These are phyloP conservation scores for Stephanodiscus minutulus DNA, from an alignment of 108 stramenopile species.

Conservation along the genomic window DNA sequence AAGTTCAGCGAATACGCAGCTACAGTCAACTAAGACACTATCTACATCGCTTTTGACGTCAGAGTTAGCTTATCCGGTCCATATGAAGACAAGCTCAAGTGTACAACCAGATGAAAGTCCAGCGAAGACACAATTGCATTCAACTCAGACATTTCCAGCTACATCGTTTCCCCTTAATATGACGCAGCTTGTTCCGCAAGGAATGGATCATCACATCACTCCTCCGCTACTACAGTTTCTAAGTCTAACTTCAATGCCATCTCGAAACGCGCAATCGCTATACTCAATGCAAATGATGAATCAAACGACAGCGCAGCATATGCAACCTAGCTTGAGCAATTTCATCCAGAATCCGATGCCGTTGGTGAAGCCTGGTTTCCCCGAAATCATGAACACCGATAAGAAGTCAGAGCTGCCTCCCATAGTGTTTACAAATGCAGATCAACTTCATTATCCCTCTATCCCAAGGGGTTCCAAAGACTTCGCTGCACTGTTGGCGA, in stretches of 20 bases:
- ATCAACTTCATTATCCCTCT: neutral
- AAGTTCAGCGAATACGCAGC: neutral
- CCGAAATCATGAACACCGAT: neutral
- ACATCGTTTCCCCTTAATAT: neutral
- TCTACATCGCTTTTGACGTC: neutral
- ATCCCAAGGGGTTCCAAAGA: neutral
- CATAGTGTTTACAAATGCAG: neutral
- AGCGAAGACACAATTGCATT: neutral
- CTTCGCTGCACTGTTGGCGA: slow-evolving; percentile 1
- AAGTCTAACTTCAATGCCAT: neutral
- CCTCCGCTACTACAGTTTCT: neutral
- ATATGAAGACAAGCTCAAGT: neutral
- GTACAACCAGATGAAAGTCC: neutral
- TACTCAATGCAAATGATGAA: slow-evolving; percentile 2
- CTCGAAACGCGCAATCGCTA: neutral
- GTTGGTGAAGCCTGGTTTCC: neutral
- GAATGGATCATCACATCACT: neutral
- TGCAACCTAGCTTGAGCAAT: neutral
- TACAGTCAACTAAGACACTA: neutral
- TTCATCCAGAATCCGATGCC: neutral
- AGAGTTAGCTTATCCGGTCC: neutral
- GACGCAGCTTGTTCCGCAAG: slow-evolving; percentile 1
- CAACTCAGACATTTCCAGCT: neutral
- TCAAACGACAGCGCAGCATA: neutral
- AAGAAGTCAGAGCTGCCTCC: neutral